phyloP scores from a whole-genome alignment of 345 rosid genomes.

The Geranium rotundifolium region DNA sequence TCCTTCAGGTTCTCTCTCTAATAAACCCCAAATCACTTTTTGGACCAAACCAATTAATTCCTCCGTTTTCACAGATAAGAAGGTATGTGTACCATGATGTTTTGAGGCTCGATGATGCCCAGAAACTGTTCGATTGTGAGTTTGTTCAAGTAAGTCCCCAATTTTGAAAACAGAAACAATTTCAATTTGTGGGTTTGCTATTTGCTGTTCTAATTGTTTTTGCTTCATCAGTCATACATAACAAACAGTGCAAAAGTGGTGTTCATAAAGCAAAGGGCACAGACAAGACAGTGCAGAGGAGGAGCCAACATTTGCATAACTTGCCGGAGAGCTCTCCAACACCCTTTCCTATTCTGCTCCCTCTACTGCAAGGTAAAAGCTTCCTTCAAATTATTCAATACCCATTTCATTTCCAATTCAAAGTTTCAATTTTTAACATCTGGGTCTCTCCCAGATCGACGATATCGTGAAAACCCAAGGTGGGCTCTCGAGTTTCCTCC shows the following conservation, averaged over 20 bases:
- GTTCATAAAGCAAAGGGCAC: conserved; percentile 46
- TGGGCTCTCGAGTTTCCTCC: conserved; percentile 48
- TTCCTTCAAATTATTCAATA: not conserved
- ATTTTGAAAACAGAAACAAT: not conserved
- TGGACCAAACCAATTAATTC: not conserved
- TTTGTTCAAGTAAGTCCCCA: conserved; percentile 38
- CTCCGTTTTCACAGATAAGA: conserved; percentile 25
- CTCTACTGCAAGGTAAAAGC: conserved; percentile 21
- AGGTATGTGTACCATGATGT: conserved; percentile 62
- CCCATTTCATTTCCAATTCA: conserved; percentile 1
- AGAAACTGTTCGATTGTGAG: conserved; percentile 42
- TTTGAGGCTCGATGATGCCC: conserved; percentile 34
- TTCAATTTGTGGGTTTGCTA: not conserved
- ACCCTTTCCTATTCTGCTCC: conserved; percentile 20
- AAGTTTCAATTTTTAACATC: no score
- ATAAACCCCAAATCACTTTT: not conserved
- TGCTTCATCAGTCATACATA: conserved; percentile 36
- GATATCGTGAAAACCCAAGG: conserved; percentile 41
- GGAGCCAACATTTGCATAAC: conserved; percentile 36
- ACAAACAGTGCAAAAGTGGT: conserved; percentile 58
- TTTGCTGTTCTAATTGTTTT: not conserved
- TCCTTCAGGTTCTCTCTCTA: conserved; percentile 20
- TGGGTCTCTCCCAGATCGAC: conserved; percentile 30
- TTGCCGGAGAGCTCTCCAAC: conserved; percentile 40
- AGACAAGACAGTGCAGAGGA: conserved; percentile 37